Base-by-base conservation (phyloP, 495 filamentous ascomycete genomes). In the Lasiosphaeria ovina region DNA sequence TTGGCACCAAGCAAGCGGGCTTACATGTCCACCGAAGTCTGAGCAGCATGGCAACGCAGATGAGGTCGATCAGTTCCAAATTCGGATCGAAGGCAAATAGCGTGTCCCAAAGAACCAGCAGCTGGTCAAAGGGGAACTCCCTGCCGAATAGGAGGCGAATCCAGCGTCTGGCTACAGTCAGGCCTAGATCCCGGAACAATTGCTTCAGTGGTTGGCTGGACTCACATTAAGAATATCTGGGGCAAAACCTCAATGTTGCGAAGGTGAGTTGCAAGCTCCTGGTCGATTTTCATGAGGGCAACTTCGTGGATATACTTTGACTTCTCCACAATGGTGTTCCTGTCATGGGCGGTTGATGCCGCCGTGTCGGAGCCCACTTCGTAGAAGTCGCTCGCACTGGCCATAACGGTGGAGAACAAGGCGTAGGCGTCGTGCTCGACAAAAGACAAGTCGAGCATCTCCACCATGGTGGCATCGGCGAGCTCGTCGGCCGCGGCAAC, bases 171-270 rank as follows among this genome's bases (percentile, higher is more conserved):
- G 38, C 33, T 6, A n/a, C 36, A 51, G 8, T 33, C 34, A 4
- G n/a, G 9, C 24, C 40, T 40, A 54, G 52, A 36, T 4, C 8
- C 16, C 3, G 8, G 6, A 16, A 14, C 61, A 7, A 57, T n/a
- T 4, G 33, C 31, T 3, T 14, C 16, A 16, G 7, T 55, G 3
- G 53, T 17, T 38, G n/a, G 59, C 9, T 7, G n/a, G 8, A 76
- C 85, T 76, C 72, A 93, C 89, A 97, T 96, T 36, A 98, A 74
- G 70, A 98, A 99, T 50, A 99, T 89, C 63, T 99, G 94, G 3
- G 94, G 95, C n/a, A 98, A 73, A 61, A 99, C 86, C 53, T 97
- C 93, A 42, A 96, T 87, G 51, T 85, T 83, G 56, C 85, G 87
- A 33, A 99, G 77, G 69, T 97, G 93, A 44, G 82, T 81, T 5